Evolutionary conservation across 2,329 filamentous ascomycete species (phyloP).

Genomic region (Claviceps digitariae): DNA sequence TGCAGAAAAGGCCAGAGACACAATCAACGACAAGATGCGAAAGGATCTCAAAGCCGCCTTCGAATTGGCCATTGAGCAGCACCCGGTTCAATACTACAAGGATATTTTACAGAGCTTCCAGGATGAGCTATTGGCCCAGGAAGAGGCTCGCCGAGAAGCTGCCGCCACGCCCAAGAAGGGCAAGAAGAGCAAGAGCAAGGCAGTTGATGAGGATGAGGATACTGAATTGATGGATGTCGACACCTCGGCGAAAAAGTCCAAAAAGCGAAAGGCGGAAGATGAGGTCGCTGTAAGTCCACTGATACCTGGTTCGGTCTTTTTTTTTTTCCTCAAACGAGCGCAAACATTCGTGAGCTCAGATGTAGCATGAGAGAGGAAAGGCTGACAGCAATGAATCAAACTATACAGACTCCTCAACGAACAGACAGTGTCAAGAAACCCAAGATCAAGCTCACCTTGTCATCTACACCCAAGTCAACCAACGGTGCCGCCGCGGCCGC

Average conservation of each 20-base stretch:
- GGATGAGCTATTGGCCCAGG: conserved; percentile 48
- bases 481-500: conserved; percentile 40
- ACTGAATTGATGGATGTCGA: conserved; percentile 50
- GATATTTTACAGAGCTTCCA: conserved; percentile 57
- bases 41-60: conserved; percentile 73
- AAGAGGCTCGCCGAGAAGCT: conserved; percentile 30
- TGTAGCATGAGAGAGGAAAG: not conserved
- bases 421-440: conserved; percentile 53
- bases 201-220: conserved; percentile 42
- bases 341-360: no score
- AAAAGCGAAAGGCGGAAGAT: conserved; percentile 83
- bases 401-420: conserved; percentile 43
- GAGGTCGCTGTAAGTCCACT: conserved; percentile 42
- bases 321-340: no score
- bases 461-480: conserved; percentile 53
- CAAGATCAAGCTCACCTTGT: conserved; percentile 51
- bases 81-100: conserved; percentile 75
- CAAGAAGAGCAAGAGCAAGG: conserved; percentile 36
- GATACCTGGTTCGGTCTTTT: not conserved
- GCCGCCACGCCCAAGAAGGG: conserved; percentile 26
- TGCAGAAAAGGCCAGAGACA: conserved; percentile 53
- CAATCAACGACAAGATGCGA: conserved; percentile 62
- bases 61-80: conserved; percentile 61
- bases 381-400: not conserved
- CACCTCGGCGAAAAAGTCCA: conserved; percentile 45